Percentiles rank a stretch among this genome's conserved stretches.
Conservation (phyloP, 345 rosid species). For the Camelina neglecta region DNA sequence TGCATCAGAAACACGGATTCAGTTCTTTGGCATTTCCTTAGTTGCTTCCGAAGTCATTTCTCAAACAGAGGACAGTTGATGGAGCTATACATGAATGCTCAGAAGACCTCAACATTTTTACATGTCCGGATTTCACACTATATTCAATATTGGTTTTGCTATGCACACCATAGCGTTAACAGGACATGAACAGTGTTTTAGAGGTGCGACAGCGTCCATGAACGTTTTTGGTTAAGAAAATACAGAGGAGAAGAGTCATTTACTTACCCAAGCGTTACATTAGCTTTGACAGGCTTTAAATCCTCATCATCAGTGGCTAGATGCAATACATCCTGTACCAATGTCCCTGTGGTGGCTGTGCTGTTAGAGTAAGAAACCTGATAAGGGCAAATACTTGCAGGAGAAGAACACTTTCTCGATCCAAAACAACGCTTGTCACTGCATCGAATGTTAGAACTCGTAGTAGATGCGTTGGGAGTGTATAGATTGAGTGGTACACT, state of each 20-base stretch:
- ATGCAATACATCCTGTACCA: slow-evolving; percentile 70
- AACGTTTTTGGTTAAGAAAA: neutral
- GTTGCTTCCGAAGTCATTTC: slow-evolving; percentile 5
- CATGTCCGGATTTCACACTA: neutral
- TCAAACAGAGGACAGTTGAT: slow-evolving; percentile 9
- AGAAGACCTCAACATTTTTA: neutral
- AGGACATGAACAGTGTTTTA: neutral
- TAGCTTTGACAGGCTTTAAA: slow-evolving; percentile 50
- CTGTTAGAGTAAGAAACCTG: slow-evolving; percentile 51
- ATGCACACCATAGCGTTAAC: neutral
- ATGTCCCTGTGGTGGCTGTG: slow-evolving; percentile 58
- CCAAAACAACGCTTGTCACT: slow-evolving; percentile 58
- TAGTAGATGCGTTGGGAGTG: slow-evolving; percentile 66
- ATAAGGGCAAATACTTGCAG: slow-evolving; percentile 62
- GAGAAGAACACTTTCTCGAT: slow-evolving; percentile 49
- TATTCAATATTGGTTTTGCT: neutral
- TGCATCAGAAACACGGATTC: slow-evolving; percentile 44
- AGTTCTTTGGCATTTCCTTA: slow-evolving; percentile 8
- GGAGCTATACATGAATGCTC: slow-evolving; percentile 1
- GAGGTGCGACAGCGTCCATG: neutral
- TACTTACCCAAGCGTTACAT: slow-evolving; percentile 64
- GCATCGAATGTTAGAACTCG: slow-evolving; percentile 66
- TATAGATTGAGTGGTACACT: slow-evolving; percentile 57
- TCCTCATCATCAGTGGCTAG: slow-evolving; percentile 50
- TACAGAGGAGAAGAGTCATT: slow-evolving; percentile 4